phyloP scores from a whole-genome alignment of 352 stramenopile species.

The Pythium guiyangense region DNA sequence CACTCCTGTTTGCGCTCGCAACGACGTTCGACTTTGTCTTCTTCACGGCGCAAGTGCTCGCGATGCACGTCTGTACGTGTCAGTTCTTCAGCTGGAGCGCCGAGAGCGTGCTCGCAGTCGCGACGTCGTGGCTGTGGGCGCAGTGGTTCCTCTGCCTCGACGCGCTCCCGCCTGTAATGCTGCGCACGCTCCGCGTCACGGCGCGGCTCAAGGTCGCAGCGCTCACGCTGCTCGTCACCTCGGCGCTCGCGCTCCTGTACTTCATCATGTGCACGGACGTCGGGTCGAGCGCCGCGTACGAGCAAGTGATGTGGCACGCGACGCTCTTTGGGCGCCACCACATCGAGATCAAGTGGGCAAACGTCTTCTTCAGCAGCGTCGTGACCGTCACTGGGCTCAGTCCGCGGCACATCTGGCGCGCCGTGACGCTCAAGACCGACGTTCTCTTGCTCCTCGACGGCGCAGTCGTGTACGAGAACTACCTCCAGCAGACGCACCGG shows the following conservation, averaged over 20 bases:
- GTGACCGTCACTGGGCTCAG: background rate
- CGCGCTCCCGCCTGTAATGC: conserved; percentile 14
- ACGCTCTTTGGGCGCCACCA: background rate
- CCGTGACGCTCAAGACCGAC: background rate
- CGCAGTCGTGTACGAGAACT: background rate
- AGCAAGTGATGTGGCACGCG: background rate
- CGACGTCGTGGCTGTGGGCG: conserved; percentile 16
- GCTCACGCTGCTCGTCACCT: background rate
- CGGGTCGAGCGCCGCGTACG: background rate
- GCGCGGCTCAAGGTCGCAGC: conserved; percentile 1
- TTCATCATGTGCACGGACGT: background rate
- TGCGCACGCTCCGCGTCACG: conserved; percentile 6
- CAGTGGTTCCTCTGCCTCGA: conserved; percentile 18
- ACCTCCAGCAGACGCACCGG: background rate
- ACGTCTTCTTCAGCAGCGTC: background rate
- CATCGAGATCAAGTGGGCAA: background rate
- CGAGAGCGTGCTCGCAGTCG: background rate
- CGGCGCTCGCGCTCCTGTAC: background rate
- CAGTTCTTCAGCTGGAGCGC: conserved; percentile 14
- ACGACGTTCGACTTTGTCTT: conserved; percentile 27
- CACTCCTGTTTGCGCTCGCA: conserved; percentile 4
- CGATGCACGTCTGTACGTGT: conserved; percentile 13
- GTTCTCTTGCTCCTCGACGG: background rate
- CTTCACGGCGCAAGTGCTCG: conserved; percentile 16
- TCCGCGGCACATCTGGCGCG: background rate